These are phyloP conservation scores for Colletotrichum eleusines DNA, from an alignment of 2,329 filamentous ascomycete species.

Conservation along the genomic window DNA sequence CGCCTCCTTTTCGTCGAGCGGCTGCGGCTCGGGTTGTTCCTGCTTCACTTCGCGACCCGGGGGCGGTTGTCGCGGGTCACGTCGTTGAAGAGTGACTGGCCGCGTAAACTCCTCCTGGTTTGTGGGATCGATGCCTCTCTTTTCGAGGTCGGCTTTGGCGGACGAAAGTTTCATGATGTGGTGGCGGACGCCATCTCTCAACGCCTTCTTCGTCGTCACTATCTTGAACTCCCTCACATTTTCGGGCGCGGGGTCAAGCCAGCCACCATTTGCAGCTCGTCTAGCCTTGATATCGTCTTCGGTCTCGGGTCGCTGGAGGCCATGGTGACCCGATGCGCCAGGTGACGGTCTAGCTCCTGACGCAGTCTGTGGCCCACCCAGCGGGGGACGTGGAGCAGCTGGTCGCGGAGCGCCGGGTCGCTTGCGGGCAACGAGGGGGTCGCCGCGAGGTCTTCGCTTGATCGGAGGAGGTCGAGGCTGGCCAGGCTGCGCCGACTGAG, in stretches of 20 bases:
- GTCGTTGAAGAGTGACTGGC: conserved; percentile 88
- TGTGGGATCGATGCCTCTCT: conserved; percentile 75
- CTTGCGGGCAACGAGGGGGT: conserved; percentile 75
- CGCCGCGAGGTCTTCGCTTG: conserved; percentile 61
- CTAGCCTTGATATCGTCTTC: conserved; percentile 46
- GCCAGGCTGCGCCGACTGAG: conserved; percentile 36
- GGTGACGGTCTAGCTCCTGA: conserved; percentile 38
- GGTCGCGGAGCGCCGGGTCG: conserved; percentile 54
- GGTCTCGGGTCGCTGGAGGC: conserved; percentile 41
- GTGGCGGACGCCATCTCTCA: conserved; percentile 84
- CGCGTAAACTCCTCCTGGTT: conserved; percentile 85
- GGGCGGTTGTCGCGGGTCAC: conserved; percentile 80
- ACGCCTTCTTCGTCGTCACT: conserved; percentile 83
- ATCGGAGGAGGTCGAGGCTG: conserved; percentile 55
- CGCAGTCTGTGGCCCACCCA: no score
- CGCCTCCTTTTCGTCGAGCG: conserved; percentile 68
- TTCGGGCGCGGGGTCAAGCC: conserved; percentile 65
- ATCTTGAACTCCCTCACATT: conserved; percentile 65
- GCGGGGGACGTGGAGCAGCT: conserved; percentile 46
- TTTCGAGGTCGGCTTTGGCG: conserved; percentile 59
- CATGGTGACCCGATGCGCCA: conserved; percentile 27
- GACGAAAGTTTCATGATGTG: conserved; percentile 87
- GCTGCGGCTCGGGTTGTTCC: conserved; percentile 59
- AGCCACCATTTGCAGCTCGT: conserved; percentile 60
- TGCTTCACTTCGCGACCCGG: conserved; percentile 74